Evolutionary conservation across 495 filamentous ascomycete genomes (phyloP), one percentile per base, ranked within the genome.

Genomic region (Penicillium crystallinum): DNA sequence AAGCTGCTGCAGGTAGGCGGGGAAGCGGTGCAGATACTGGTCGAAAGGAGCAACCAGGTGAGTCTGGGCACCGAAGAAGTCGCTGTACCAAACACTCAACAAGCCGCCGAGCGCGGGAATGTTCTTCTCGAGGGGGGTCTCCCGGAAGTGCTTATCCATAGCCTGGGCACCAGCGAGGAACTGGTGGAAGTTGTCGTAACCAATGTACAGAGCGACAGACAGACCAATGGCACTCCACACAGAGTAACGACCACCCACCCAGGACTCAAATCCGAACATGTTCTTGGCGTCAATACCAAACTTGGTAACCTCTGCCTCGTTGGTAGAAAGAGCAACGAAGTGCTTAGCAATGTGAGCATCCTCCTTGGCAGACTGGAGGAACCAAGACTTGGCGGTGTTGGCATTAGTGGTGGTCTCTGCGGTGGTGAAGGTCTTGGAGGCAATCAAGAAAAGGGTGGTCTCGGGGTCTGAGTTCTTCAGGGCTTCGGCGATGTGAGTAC

Each of bases 391-490:
- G 31, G 93, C 93, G 35, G 88, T 87, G 78, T 95, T 96, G 67
- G 93, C 95, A 70, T 98, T 98, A 46, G 93, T 97, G 33, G 77
- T 86, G 41, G 93, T 98, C 80, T 98, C 93, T 42, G 93, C 93
- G 6, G 93, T 98, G 52, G 93, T 98, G 78, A 98, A 98, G 49
- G 93, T 98, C 83, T 98, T 98, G 70, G 92, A 97, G 43, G 93
- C 93, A 63, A 98, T 81, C 58, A 97, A 78, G 86, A 97, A 98
- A 47, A 98, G 84, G 25, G 92, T 97, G 38, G 95, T 97, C 76
- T 98, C 93, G 15, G 93, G 91, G 69, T 98, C 81, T 1, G 91
- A 92, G 68, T 84, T 65, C 65, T 84, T 85, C 15, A 97, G 81
- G 41, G 93, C 95, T 75, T 98, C 93, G 40, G 91, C 88, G 64